Conservation (phyloP, 345 rosid genomes). For the Citrus trifoliata region DNA sequence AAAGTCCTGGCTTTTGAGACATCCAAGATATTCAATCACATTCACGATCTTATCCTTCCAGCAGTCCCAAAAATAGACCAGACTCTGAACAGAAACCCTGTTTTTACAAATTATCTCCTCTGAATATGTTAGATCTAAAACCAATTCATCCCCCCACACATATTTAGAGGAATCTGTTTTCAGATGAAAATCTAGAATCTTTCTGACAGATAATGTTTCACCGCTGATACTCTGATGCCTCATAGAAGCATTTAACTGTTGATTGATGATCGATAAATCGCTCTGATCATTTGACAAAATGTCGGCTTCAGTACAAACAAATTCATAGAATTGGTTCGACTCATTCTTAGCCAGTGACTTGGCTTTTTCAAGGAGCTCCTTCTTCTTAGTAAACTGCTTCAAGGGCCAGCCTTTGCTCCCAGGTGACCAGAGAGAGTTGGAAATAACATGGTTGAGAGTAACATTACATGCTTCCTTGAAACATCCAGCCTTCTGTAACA, state of each 20-base stretch:
- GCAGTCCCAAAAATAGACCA: conserved; percentile 41
- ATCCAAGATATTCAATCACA: conserved; percentile 20
- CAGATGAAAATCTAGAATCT: conserved; percentile 40
- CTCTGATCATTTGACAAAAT: conserved; percentile 18
- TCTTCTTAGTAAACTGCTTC: conserved; percentile 28
- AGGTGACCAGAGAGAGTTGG: conserved; percentile 41
- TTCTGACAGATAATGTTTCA: conserved; percentile 35
- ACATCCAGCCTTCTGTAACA: conserved; percentile 32
- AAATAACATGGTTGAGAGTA: conserved; percentile 31
- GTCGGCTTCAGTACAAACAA: conserved; percentile 26
- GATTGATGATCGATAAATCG: conserved; percentile 24
- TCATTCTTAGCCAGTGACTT: conserved; percentile 26
- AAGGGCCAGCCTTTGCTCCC: conserved; percentile 50
- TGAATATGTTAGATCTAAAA: conserved; percentile 15
- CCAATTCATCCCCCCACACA: conserved; percentile 24
- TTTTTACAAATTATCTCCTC: conserved; percentile 7
- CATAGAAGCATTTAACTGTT: conserved; percentile 27
- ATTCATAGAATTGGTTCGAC: conserved; percentile 24
- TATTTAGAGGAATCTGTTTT: conserved; percentile 5
- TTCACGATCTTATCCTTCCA: conserved; percentile 38
- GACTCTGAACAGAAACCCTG: conserved; percentile 27
- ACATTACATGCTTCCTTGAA: conserved; percentile 31
- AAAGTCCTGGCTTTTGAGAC: background rate
- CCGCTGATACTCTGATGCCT: conserved; percentile 27
- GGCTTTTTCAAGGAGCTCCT: conserved; percentile 35